Evolutionary conservation across 2,329 filamentous ascomycete species (phyloP), one percentile per base, ranked within the genome.

Genomic region (Anthostomella pinea): DNA sequence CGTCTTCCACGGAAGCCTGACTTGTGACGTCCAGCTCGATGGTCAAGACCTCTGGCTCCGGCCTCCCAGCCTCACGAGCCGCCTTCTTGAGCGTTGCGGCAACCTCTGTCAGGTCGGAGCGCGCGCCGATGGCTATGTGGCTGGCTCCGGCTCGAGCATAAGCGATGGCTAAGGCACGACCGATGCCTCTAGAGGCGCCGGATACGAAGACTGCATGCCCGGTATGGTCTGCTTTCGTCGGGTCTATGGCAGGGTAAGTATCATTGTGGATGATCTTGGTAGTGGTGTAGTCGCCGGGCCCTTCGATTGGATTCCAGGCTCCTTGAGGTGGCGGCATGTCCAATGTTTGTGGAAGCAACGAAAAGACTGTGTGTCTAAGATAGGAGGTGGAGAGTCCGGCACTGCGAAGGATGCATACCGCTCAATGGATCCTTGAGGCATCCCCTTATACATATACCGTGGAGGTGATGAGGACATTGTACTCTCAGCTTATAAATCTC

Each of bases 81-180:
- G 53, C 60, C 8, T 43, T 43, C 29, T 45, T 41, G 8, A 63
- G 45, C 6, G 47, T 51, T 17, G 46, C 35, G 3, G 42, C 31
- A 2, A 55, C 54, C 21, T 51, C 49, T 7, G 48, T 37, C 10
- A 51, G 39, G 33, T 48, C 44, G 10, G 52, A 55, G 13, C 58
- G 51, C 21, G 51, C 56, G 6, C 52, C 56, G 11, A 61, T 43
- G n/a, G 58, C 62, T 24, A 66, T 65, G 31, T 50, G 57, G 9
- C 62, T 60, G 1, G 59, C 58, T 2, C 64, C 64, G 11, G 63
- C 59, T 23, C 57, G 58, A 8, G 59, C 62, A 16, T 63, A 58
- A 7, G 54, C 52, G 29, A 58, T 17, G 14, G 46, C 33, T 29
- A 56, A 63, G 19, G 58, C 56, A 28, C 47, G 52, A 3, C 64